Evolutionary conservation across 2,329 filamentous ascomycete genomes (phyloP).

Genomic region (Fonsecaea pugnacius): DNA sequence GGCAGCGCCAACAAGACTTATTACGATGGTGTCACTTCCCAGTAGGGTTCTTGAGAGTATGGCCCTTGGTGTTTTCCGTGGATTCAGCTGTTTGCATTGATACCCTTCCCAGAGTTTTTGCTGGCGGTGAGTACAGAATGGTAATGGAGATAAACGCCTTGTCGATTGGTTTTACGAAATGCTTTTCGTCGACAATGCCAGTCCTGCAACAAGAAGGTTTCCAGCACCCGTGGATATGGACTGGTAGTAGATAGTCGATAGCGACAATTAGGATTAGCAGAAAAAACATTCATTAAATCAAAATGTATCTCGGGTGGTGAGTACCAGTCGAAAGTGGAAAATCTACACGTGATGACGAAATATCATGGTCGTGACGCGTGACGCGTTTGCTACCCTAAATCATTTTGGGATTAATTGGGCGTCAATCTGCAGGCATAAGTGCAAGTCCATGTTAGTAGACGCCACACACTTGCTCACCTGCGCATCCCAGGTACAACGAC

Average conservation of each 20-base stretch:
- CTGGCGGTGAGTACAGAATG: not conserved
- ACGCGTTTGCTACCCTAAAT: not conserved
- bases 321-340: too few relatives aligned
- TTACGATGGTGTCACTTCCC: slow-evolving; percentile 33
- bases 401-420: not conserved
- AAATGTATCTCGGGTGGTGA: too few relatives aligned
- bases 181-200: not conserved
- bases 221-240: not conserved
- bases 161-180: not conserved
- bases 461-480: not conserved
- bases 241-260: slow-evolving; percentile 1
- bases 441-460: not conserved
- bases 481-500: not conserved
- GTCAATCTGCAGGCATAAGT: too few relatives aligned
- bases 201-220: not conserved
- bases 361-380: not conserved
- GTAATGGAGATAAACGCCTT: not conserved
- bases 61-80: not conserved
- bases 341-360: not conserved
- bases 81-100: slow-evolving; percentile 19
- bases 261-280: not conserved
- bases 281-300: not conserved
- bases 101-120: slow-evolving; percentile 22
- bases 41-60: slow-evolving; percentile 1
- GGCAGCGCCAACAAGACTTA: slow-evolving; percentile 28